Base-by-base conservation (phyloP, 1,284 basidiomycete genomes). In the Leccinum pachyderme region DNA sequence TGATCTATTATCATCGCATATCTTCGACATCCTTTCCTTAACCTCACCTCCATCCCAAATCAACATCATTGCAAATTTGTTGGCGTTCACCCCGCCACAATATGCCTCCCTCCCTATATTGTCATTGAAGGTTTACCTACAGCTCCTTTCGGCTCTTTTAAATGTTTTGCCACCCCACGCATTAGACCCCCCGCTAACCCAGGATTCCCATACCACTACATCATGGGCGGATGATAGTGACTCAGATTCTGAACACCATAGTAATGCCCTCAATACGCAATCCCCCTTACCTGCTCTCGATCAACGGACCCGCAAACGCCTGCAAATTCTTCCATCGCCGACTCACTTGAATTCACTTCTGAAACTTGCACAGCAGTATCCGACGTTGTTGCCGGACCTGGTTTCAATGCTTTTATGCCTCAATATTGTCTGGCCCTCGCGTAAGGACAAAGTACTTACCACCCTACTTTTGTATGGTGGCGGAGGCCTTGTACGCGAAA, bases 401-500 rank as follows among this genome's bases (percentile, higher is more conserved):
- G 60, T 86, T 47, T 59, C 70, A 2, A 81, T 86, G 64, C 67
- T 90, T 18, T 69, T 86, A 22, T 73, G 79, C 3, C 69, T 91
- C 29, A 77, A 75, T 28, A 70, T 75, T 0, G 73, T 81, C 1
- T 90, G 89, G 79, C 83, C 89, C 1, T 69, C 77, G 3, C 73
- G 77, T 49, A 77, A 78, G 61, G 83, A 87, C 52, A 72, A 75
- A 46, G 71, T 86, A 1, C 73, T 86, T 6, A 73, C 77, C 12
- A 70, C 74, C 1, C 68, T 84, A 6, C 72, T 82, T 3, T 75
- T 76, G n/a, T 75, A 74, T 54, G 75, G 77, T 7, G 77, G 80
- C 1, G 81, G 82, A 0, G 82, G 83, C 0, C 70, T 95, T 6
- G 76, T 93, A 3, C 81, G 89, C 37, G 84, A 91, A 64, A 73